Conservation (phyloP, 306 rosid genomes). For the Alnus rubra region DNA sequence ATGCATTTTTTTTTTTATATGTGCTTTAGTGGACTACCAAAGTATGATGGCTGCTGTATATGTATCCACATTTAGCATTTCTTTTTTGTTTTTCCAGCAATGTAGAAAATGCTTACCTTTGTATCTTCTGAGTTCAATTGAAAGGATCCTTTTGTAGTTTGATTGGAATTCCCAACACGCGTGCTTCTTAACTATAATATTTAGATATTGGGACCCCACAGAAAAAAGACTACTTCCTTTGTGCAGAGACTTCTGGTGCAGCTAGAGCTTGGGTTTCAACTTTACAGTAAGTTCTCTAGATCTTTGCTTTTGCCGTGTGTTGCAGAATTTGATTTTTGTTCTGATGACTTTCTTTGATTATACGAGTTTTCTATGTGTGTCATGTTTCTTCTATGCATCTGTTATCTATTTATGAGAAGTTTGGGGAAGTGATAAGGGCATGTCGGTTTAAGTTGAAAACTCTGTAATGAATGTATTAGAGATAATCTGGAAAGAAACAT, state of each 20-base stretch:
- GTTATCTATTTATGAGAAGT: slow-evolving; percentile 13
- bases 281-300: slow-evolving; percentile 68
- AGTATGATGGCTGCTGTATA: slow-evolving; percentile 96
- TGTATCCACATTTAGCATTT: slow-evolving; percentile 65
- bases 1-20: slow-evolving; percentile 13
- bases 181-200: slow-evolving; percentile 44
- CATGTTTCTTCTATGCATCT: slow-evolving; percentile 2
- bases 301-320: slow-evolving; percentile 6
- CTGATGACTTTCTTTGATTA: background rate
- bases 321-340: background rate
- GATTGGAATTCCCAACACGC: slow-evolving; percentile 10
- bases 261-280: slow-evolving; percentile 99
- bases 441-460: background rate
- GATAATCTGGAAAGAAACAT: background rate
- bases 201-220: slow-evolving; percentile 96
- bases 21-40: slow-evolving; percentile 71
- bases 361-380: background rate
- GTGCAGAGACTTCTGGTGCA: slow-evolving; percentile 98
- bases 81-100: slow-evolving; percentile 16
- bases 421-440: background rate
- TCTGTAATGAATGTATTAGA: background rate
- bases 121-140: background rate
- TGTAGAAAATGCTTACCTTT: background rate
- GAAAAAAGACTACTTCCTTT: slow-evolving; percentile 93
- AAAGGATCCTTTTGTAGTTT: slow-evolving; percentile 1